Base-by-base conservation (phyloP, 2,329 filamentous ascomycete species). In the Stagonosporopsis rhizophila region DNA sequence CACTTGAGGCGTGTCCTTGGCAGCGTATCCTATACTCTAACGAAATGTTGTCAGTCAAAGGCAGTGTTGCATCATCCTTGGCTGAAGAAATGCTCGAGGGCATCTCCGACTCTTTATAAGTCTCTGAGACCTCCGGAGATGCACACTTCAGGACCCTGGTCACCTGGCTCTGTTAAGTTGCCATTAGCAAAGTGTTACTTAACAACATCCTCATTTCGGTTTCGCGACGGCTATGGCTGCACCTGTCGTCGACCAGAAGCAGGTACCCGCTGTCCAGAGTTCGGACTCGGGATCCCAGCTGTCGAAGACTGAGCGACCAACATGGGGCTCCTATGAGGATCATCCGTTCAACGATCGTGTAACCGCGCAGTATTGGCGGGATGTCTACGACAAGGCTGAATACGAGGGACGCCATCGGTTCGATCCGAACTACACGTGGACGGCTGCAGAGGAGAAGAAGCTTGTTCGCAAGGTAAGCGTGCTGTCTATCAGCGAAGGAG, bases 361-460 rank as follows among this genome's bases (percentile, higher is more conserved):
- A 1, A 66, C 65, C 2, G 65, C 65, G 9, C 61, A 69, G 28
- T 61, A 70, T 48, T 74, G 69, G 66, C 59, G 59, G 0, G 46
- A 56, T 3, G 45, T 67, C 3, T 74, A 73, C 44, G 68, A 74
- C 17, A 61, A 56, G 8, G 70, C 71, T 5, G 28, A 70, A 42
- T 75, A 75, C 38, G 73, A 75, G 46, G 71, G 73, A 20, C 62
- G 69, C 8, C 79, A 83, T 62, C 76, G 80, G 0, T 84, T 83
- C 56, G 80, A 84, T 51, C 80, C 82, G 0, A 58, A 74, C 0
- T 79, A 75, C 8, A 76, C 73, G 12, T 82, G 81, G 81, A 75
- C 75, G 0, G 74, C 75, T 1, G 75, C 77, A 9, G 80, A 82
- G 40, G 81, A 83, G 67, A 78, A 72, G 56, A 77, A 65, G 51